These are phyloP conservation scores for Cucurbita ficifolia DNA, from an alignment of 306 rosid species.

Conservation along the genomic window DNA sequence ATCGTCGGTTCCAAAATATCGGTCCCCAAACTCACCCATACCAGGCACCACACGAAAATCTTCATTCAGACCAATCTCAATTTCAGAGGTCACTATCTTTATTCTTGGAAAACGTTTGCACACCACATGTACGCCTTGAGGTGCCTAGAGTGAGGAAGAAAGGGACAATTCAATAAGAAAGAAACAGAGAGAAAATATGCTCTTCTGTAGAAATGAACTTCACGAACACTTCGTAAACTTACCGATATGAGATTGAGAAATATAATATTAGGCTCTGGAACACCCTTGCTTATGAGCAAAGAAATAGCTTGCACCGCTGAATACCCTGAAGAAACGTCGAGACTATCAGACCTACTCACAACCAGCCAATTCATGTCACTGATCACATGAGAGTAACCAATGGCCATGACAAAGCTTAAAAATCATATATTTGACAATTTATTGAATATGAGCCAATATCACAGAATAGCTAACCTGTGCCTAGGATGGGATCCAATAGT, in stretches of 20 bases:
- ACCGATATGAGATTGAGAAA: constrained; percentile 95
- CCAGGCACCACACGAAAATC: constrained; percentile 91
- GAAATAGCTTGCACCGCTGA: constrained; percentile 94
- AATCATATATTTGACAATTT: not conserved
- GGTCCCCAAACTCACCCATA: constrained; percentile 98
- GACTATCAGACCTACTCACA: not conserved
- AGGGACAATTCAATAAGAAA: not conserved
- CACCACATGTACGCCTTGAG: constrained; percentile 83
- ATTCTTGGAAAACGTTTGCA: constrained; percentile 84
- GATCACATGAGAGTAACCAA: not conserved
- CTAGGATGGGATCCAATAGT: constrained; percentile 89
- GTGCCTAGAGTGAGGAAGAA: constrained; percentile 48
- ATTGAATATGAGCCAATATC: not conserved
- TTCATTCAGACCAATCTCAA: constrained; percentile 62
- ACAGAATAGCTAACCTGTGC: constrained; percentile 57
- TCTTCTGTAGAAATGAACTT: not conserved
- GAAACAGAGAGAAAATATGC: not conserved
- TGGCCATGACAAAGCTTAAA: not conserved
- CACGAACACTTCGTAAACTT: constrained; percentile 17
- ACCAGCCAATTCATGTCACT: not conserved
- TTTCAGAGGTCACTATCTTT: constrained; percentile 95
- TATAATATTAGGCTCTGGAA: constrained; percentile 91
- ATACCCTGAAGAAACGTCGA: constrained; percentile 39
- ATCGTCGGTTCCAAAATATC: constrained; percentile 96
- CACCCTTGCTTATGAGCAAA: constrained; percentile 65